Conservation (phyloP, 805 yeast species). For the Wickerhamiella musiphila region DNA sequence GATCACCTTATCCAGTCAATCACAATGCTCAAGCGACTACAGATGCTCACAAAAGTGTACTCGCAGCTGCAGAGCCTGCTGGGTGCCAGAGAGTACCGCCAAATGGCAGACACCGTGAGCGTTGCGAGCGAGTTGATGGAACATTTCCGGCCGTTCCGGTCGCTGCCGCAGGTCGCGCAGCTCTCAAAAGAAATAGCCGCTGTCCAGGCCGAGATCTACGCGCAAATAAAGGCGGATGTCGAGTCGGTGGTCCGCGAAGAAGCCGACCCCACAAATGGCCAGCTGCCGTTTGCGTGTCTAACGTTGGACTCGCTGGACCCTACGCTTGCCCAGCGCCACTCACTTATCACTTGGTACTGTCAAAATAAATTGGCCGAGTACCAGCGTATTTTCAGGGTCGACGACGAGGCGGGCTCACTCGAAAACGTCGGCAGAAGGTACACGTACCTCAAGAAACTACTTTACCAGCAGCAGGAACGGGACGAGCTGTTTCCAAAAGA, state of each 20-base stretch:
- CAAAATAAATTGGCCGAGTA: constrained; percentile 56
- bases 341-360: constrained; percentile 58
- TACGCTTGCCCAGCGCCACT: constrained; percentile 30
- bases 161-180: constrained; percentile 62
- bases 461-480: constrained; percentile 38
- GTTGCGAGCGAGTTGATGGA: constrained; percentile 59
- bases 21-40: constrained; percentile 72
- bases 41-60: constrained; percentile 67
- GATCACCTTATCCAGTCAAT: constrained; percentile 67
- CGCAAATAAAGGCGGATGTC: constrained; percentile 58
- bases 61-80: constrained; percentile 36
- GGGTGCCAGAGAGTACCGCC: constrained; percentile 29
- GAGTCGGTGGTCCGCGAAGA: constrained; percentile 19
- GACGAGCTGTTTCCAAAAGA: constrained; percentile 40
- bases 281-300: constrained; percentile 43
- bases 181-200: constrained; percentile 42
- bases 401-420: constrained; percentile 87
- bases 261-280: constrained; percentile 6
- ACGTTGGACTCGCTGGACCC: constrained; percentile 40
- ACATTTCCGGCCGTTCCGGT: constrained; percentile 63
- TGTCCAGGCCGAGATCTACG: constrained; percentile 43
- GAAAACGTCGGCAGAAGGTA: constrained; percentile 74
- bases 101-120: constrained; percentile 42
- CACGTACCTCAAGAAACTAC: constrained; percentile 58
- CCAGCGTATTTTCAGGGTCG: constrained; percentile 49